A percentile compares a stretch with the other conserved stretches of the same genome.
Conservation (phyloP, 805 yeast genomes). For the Candida pini region DNA sequence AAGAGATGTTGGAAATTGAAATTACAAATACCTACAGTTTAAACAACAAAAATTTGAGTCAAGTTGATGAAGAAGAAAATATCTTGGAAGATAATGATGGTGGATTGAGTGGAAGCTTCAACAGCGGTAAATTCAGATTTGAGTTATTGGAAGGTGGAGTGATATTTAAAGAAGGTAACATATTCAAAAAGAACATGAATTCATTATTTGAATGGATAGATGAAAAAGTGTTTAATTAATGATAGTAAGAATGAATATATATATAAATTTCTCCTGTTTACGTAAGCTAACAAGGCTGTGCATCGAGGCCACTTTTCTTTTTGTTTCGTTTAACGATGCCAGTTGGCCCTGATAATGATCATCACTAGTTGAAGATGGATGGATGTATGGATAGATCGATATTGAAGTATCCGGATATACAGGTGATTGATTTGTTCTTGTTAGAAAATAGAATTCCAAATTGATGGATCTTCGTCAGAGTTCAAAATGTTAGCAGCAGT, state of each 20-base stretch:
- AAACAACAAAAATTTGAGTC: slow-evolving; percentile 38
- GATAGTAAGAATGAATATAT: background rate
- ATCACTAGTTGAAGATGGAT: no score
- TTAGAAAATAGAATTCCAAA: no score
- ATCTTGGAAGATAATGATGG: slow-evolving; percentile 21
- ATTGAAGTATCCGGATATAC: no score
- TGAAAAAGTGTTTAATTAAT: slow-evolving; percentile 58
- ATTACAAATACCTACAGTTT: slow-evolving; percentile 50
- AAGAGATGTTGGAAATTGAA: slow-evolving; percentile 55
- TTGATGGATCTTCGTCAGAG: no score
- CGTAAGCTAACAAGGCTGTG: no score
- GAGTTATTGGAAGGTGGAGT: slow-evolving; percentile 67
- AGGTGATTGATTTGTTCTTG: no score
- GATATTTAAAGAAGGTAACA: slow-evolving; percentile 70
- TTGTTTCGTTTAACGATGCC: no score
- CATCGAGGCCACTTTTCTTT: no score
- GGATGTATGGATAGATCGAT: no score
- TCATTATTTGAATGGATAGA: slow-evolving; percentile 78
- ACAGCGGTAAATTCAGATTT: slow-evolving; percentile 50
- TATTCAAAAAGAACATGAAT: slow-evolving; percentile 44
- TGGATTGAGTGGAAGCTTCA: slow-evolving; percentile 31
- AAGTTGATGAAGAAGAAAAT: slow-evolving; percentile 35
- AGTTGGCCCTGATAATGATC: no score
- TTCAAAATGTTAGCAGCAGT: slow-evolving; percentile 7
- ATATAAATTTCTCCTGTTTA: no score